phyloP scores from a whole-genome alignment of 306 rosid genomes.

The Vicia faba region DNA sequence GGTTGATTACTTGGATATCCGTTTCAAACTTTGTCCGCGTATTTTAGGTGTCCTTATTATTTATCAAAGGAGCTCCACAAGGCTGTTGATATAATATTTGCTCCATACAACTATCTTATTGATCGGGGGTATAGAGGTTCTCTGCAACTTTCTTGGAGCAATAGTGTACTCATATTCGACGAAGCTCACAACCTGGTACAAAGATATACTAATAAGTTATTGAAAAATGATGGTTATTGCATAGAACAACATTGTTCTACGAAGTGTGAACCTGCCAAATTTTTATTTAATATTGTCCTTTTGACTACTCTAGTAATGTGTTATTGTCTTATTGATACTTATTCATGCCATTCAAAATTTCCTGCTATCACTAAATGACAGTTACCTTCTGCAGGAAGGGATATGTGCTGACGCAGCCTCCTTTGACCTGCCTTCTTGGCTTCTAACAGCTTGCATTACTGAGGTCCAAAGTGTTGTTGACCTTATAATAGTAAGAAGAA shows the following conservation, averaged over 20 bases:
- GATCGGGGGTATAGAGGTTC: slow-evolving; percentile 64
- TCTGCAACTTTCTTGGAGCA: slow-evolving; percentile 60
- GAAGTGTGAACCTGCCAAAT: slow-evolving; percentile 10
- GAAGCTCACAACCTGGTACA: slow-evolving; percentile 98
- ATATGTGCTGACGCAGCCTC: slow-evolving; percentile 97
- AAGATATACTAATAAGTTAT: slow-evolving; percentile 31
- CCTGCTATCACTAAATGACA: slow-evolving; percentile 37
- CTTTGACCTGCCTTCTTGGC: slow-evolving; percentile 90
- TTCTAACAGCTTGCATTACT: slow-evolving; percentile 80
- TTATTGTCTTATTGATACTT: slow-evolving; percentile 31
- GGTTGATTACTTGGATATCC: slow-evolving; percentile 36
- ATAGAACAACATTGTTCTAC: slow-evolving; percentile 24
- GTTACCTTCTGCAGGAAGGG: slow-evolving; percentile 69
- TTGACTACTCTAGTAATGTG: slow-evolving; percentile 15
- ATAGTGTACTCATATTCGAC: slow-evolving; percentile 89
- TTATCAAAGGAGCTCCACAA: slow-evolving; percentile 84
- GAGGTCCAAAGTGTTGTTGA: slow-evolving; percentile 82
- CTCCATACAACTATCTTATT: slow-evolving; percentile 96
- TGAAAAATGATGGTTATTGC: slow-evolving; percentile 30
- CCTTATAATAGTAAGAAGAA: slow-evolving; percentile 69
- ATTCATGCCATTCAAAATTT: slow-evolving; percentile 32
- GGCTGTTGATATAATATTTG: slow-evolving; percentile 77
- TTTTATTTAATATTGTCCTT: slow-evolving; percentile 25
- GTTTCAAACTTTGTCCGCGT: slow-evolving; percentile 36
- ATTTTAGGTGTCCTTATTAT: slow-evolving; percentile 86